Percentiles rank a stretch among this genome's conserved stretches.
Conservation (phyloP, 106 monocot genomes). For the Triglochin maritima region DNA sequence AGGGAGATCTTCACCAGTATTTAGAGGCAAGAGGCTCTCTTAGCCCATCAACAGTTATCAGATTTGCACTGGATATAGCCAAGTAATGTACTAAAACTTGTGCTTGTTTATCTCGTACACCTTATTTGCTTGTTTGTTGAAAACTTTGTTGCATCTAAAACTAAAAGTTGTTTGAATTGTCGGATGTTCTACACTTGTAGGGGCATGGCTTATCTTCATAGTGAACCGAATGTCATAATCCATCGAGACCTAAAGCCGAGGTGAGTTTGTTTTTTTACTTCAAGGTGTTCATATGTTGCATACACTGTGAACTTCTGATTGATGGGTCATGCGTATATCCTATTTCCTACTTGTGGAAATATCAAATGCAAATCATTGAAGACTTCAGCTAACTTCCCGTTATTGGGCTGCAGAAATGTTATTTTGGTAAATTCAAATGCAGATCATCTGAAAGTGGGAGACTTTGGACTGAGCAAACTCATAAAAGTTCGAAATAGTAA, state of each 20-base stretch:
- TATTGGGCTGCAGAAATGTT: constrained; percentile 58
- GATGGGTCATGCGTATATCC: no score
- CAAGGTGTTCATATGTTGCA: no score
- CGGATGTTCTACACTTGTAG: constrained; percentile 18
- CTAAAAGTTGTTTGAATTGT: no score
- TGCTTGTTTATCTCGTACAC: neutral
- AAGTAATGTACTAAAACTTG: constrained; percentile 17
- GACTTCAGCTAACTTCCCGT: constrained; percentile 5
- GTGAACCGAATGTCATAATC: constrained; percentile 95
- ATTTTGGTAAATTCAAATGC: constrained; percentile 87
- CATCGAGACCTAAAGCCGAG: constrained; percentile 96
- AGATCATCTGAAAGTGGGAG: constrained; percentile 93
- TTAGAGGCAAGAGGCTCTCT: constrained; percentile 91
- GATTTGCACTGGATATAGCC: constrained; percentile 94
- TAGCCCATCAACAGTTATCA: constrained; percentile 57
- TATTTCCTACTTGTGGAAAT: no score
- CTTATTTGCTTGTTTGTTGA: neutral
- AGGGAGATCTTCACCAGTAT: constrained; percentile 94
- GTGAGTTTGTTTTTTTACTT: constrained; percentile 17
- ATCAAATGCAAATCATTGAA: no score
- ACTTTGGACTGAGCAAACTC: constrained; percentile 93
- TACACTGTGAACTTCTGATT: no score
- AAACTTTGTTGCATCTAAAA: neutral
- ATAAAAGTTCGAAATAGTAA: constrained; percentile 72
- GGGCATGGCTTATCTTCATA: constrained; percentile 98